These are phyloP conservation scores for Chaetomium strumarium DNA, from an alignment of 2,329 filamentous ascomycete species.

Conservation along the genomic window DNA sequence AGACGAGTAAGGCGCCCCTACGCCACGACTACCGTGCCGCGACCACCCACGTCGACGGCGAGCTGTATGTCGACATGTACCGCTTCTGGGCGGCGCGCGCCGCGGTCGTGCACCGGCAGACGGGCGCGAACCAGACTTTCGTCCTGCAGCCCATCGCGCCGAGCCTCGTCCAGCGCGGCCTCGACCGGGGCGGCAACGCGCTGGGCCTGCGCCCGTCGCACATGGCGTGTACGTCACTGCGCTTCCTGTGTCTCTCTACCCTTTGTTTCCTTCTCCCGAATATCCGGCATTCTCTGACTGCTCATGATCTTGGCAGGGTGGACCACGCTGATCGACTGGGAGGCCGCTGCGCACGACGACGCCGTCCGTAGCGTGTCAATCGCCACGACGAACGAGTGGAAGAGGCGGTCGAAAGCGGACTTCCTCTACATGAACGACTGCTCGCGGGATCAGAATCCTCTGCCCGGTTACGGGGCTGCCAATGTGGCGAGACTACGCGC, in stretches of 20 bases:
- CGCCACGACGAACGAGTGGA: neutral
- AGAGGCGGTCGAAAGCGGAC: constrained; percentile 1
- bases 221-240: neutral
- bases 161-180: neutral
- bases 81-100: constrained; percentile 1
- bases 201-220: neutral
- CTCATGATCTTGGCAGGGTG: no score
- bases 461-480: constrained; percentile 26
- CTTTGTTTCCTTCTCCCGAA: no score
- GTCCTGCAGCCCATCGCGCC: neutral
- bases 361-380: no score
- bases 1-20: neutral
- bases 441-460: constrained; percentile 23
- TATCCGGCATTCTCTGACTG: no score
- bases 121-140: neutral
- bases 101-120: neutral
- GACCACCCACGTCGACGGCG: neutral
- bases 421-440: constrained; percentile 25
- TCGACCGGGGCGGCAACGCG: neutral
- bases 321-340: no score
- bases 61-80: constrained; percentile 1
- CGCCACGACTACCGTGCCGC: constrained; percentile 6
- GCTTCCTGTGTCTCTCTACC: no score
- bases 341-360: no score
- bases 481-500: constrained; percentile 23